Percentiles rank a stretch among this genome's conserved stretches.
Conservation (phyloP, 2,329 filamentous ascomycete genomes). For the Simplicillium aogashimaense region DNA sequence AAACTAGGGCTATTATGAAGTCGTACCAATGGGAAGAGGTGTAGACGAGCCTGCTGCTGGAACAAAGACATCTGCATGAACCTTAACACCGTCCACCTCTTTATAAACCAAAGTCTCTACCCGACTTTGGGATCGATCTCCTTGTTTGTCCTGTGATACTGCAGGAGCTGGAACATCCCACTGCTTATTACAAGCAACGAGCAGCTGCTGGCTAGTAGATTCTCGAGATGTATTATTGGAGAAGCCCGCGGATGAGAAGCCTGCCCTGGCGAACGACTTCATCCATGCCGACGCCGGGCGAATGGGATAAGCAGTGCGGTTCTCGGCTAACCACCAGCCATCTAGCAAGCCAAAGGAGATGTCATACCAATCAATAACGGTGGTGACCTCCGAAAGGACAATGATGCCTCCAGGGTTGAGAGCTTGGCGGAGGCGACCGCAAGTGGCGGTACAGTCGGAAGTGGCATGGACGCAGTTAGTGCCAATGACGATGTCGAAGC, state of each 20-base stretch:
- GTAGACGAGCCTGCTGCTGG: background rate
- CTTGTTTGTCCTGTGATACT: no score
- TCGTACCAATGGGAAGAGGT: no score
- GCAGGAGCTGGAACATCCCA: no score
- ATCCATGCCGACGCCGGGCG: no score
- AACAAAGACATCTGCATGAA: constrained; percentile 5
- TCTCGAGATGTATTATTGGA: no score
- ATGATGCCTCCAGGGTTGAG: constrained; percentile 9
- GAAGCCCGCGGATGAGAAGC: no score
- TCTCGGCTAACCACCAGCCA: constrained; percentile 23
- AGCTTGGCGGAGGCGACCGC: constrained; percentile 9
- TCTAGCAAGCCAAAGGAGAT: constrained; percentile 22
- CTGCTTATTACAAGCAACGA: no score
- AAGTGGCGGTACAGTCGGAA: constrained; percentile 10
- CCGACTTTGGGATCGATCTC: no score
- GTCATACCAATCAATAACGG: constrained; percentile 15
- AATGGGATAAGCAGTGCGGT: no score
- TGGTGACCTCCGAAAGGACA: constrained; percentile 10
- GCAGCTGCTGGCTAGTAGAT: no score
- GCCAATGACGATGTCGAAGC: constrained; percentile 21
- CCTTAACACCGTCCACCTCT: constrained; percentile 1
- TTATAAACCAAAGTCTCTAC: constrained; percentile 3
- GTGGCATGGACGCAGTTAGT: constrained; percentile 28
- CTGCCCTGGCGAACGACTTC: no score
- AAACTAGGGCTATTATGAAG: no score